These are phyloP conservation scores for Xerocomellus amylosporus DNA, from an alignment of 768 basidiomycete species.

Conservation along the genomic window DNA sequence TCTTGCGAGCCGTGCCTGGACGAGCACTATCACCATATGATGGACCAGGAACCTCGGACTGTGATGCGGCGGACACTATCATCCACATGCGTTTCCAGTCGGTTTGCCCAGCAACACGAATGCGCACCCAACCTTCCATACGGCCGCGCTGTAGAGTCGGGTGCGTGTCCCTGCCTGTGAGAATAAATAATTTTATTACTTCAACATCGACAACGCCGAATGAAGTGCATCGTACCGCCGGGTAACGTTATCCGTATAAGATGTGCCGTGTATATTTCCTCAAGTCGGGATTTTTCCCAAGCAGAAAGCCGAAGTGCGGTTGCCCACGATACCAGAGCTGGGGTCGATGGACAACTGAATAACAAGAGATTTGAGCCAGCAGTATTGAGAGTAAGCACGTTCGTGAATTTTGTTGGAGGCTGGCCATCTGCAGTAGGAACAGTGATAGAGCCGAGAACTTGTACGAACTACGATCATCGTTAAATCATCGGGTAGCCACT, in stretches of 20 bases:
- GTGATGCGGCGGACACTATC: constrained; percentile 56
- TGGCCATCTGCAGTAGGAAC: constrained; percentile 49
- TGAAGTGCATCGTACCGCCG: constrained; percentile 35
- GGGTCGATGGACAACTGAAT: constrained; percentile 78
- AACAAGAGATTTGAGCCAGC: constrained; percentile 88
- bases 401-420: constrained; percentile 59
- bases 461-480: constrained; percentile 56
- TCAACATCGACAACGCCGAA: constrained; percentile 25
- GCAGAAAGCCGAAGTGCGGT: constrained; percentile 84
- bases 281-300: constrained; percentile 93
- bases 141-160: constrained; percentile 66
- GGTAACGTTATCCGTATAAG: constrained; percentile 75
- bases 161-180: constrained; percentile 47
- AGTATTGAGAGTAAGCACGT: constrained; percentile 89
- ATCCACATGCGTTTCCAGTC: constrained; percentile 96
- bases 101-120: constrained; percentile 93
- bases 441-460: constrained; percentile 73
- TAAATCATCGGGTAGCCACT: not conserved
- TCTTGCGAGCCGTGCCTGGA: constrained; percentile 33
- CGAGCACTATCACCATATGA: constrained; percentile 28
- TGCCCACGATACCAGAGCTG: constrained; percentile 81
- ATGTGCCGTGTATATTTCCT: constrained; percentile 98
- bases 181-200: constrained; percentile 11
- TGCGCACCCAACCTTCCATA: constrained; percentile 89
- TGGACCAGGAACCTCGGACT: constrained; percentile 22